Base-by-base conservation (phyloP, 257 asterid genomes). In the Nicotiana tomentosiformis region DNA sequence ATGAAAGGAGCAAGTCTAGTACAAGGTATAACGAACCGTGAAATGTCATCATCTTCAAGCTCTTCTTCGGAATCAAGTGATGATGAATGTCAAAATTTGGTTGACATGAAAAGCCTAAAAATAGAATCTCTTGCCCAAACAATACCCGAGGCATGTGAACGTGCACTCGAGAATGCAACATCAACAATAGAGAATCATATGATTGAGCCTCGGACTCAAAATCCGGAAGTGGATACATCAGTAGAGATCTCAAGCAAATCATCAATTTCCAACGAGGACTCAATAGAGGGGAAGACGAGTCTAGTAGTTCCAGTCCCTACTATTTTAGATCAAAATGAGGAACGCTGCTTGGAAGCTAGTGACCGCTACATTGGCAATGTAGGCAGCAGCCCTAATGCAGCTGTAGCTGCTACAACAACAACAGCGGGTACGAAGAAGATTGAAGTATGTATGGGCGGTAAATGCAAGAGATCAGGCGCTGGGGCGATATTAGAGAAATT, bases 361-460 rank as follows among this genome's bases (percentile, higher is more conserved):
- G 57, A 57, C 16, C 1, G 68, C 39, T 33, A 20, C n/a, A 30
- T 37, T 58, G n/a, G 55, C 3, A 81, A 18, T 18, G 23, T 51
- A 58, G 43, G 61, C 55, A 35, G n/a, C 0, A 64, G 26, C 9
- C 57, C 39, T 9, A 82, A 46, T 55, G 51, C 62, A 20, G 69
- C 83, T 26, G 62, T 80, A 11, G 74, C 84, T 33, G 64, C 88
- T 26, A 51, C 80, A 26, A 76, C 64, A 8, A 26, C 64, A 15
- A 20, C 17, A 76, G 43, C n/a, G 17, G 80, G 46, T 2, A 29
- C 80, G 12, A 89, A 82, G 88, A 91, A 85, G 89, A 86, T 95
- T 0, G 96, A 95, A 82, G 99, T 95, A 10, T 95, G 99, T 43
- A 88, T 95, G 97, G 99, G 99, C 4, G 96, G 98, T 2, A 95